phyloP scores from a whole-genome alignment of 2,329 filamentous ascomycete genomes.

The Arthroderma uncinatum region DNA sequence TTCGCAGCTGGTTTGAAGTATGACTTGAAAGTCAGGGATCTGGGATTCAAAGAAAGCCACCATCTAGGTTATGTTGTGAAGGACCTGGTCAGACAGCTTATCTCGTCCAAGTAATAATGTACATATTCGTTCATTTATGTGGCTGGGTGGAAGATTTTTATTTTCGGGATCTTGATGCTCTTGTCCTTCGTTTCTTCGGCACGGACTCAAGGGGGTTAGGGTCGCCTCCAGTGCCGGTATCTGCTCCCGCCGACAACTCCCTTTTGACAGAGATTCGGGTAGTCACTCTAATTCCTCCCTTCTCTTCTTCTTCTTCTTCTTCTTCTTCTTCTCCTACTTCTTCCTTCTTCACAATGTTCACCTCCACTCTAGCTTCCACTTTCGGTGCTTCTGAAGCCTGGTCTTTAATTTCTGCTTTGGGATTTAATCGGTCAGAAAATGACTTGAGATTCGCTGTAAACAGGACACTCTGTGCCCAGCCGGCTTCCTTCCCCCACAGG shows the following conservation, averaged over 20 bases:
- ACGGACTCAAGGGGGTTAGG: neutral
- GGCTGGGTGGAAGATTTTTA: neutral
- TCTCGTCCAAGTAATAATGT: neutral
- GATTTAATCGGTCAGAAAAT: conserved; percentile 58
- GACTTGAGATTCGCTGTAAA: conserved; percentile 86
- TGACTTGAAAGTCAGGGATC: neutral
- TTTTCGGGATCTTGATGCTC: conserved; percentile 1
- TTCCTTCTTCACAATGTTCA: neutral
- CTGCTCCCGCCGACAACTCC: conserved; percentile 10
- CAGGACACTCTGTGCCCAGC: conserved; percentile 94
- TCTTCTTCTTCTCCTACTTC: no score
- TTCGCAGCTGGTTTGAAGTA: neutral
- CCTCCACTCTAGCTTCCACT: neutral
- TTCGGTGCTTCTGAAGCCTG: conserved; percentile 4
- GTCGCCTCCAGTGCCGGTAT: neutral
- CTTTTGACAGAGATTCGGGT: conserved; percentile 11
- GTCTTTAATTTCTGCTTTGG: conserved; percentile 26
- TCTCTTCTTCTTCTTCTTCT: neutral
- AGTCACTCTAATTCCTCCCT: neutral
- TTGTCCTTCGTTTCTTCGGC: conserved; percentile 11
- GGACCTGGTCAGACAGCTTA: neutral
- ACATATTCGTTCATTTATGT: neutral
- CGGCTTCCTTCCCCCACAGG: conserved; percentile 86
- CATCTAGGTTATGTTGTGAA: neutral
- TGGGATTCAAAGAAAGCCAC: conserved; percentile 4